Percentiles rank a stretch among this genome's conserved stretches.
phyloP scores from a whole-genome alignment of 495 filamentous ascomycete genomes.

The Penicillium coffeae region DNA sequence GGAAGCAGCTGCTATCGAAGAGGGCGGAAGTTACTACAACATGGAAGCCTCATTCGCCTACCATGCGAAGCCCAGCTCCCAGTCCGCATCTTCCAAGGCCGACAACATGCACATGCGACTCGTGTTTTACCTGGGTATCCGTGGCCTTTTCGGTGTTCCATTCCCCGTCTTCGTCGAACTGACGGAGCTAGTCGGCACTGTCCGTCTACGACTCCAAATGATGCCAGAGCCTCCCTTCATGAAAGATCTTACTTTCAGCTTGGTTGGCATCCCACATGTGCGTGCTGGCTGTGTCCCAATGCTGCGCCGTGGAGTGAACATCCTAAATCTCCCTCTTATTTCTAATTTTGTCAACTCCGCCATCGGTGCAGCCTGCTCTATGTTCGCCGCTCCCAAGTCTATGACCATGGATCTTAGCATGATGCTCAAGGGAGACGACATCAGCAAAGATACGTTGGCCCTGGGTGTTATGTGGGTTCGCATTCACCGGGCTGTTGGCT shows the following conservation, averaged over 20 bases:
- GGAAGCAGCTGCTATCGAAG: constrained; percentile 82
- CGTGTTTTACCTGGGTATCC: constrained; percentile 84
- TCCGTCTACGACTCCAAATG: constrained; percentile 76
- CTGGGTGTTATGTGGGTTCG: constrained; percentile 86
- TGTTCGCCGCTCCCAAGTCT: constrained; percentile 95
- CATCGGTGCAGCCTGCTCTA: constrained; percentile 78
- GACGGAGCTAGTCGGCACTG: constrained; percentile 79
- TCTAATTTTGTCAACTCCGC: constrained; percentile 97
- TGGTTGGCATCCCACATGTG: constrained; percentile 89
- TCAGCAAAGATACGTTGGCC: constrained; percentile 81
- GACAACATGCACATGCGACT: constrained; percentile 97
- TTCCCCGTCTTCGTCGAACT: constrained; percentile 87
- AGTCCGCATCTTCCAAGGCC: constrained; percentile 69
- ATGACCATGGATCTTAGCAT: constrained; percentile 89
- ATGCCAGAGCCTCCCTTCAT: constrained; percentile 86
- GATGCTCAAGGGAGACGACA: constrained; percentile 83
- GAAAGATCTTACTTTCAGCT: constrained; percentile 85
- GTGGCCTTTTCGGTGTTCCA: constrained; percentile 73
- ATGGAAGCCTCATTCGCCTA: constrained; percentile 92
- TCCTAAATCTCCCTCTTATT: constrained; percentile 87
- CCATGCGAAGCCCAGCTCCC: constrained; percentile 72
- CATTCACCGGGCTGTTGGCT: constrained; percentile 78
- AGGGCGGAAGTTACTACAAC: constrained; percentile 92
- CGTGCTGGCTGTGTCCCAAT: constrained; percentile 89
- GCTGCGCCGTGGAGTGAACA: constrained; percentile 81